phyloP scores from a whole-genome alignment of 2,329 filamentous ascomycete species.

The Calonectria naviculata region DNA sequence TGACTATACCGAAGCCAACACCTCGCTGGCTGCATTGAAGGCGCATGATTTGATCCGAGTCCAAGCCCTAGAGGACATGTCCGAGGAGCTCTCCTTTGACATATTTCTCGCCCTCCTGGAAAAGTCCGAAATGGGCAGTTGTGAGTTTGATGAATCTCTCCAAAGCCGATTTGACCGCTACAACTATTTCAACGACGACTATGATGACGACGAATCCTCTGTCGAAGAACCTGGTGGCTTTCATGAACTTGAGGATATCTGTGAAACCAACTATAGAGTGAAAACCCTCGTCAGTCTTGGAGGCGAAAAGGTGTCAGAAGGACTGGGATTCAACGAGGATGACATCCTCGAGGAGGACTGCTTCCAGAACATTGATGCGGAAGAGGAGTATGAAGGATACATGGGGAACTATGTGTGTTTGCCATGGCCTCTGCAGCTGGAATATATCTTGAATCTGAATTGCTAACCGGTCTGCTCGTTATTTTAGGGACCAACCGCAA shows the following conservation, averaged over 20 bases:
- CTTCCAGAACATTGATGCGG: conserved; percentile 28
- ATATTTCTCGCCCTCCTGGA: conserved; percentile 48
- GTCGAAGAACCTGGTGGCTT: too few species aligned
- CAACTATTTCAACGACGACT: too few species aligned
- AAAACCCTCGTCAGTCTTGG: conserved; percentile 42
- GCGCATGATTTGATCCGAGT: conserved; percentile 38
- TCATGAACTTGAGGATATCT: conserved; percentile 28
- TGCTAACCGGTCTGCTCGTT: not conserved
- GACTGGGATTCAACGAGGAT: conserved; percentile 27
- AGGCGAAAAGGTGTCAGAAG: conserved; percentile 31
- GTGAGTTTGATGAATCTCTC: conserved; percentile 13
- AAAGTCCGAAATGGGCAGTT: conserved; percentile 36
- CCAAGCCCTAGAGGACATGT: conserved; percentile 39
- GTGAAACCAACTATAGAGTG: conserved; percentile 19
- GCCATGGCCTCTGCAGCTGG: conserved; percentile 35
- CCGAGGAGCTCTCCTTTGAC: conserved; percentile 40
- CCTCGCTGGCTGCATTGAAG: conserved; percentile 43
- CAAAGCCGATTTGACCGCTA: too few species aligned
- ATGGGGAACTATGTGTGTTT: conserved; percentile 41
- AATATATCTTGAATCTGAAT: not conserved
- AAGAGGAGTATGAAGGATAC: conserved; percentile 40
- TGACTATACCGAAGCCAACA: conserved; percentile 45
- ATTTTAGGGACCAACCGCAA: conserved; percentile 31
- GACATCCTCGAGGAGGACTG: conserved; percentile 35
- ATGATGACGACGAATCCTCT: not conserved